Base-by-base conservation (phyloP, 2,329 filamentous ascomycete species). In the Verticillium albo-atrum region DNA sequence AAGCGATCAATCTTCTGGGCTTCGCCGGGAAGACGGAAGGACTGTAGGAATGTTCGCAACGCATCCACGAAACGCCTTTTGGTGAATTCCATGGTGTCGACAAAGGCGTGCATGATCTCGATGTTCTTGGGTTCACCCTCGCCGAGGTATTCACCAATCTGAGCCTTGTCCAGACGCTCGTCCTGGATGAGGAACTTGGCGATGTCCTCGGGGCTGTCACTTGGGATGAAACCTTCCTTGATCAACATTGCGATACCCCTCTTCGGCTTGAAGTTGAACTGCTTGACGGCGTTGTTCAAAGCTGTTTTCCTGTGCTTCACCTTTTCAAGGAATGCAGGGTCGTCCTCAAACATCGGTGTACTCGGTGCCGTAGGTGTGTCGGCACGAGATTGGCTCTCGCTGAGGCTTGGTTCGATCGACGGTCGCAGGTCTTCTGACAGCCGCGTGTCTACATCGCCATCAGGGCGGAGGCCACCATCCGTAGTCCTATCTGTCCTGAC, bases 1-100 rank as follows among this genome's bases (percentile, higher is more conserved):
- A 98, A 96, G 54, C 95, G 91, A 85, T 99, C 95, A 66, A 99
- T 99, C 79, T 99, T 99, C 72, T 99, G 95, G 0, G 93, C 93
- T 75, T 99, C 95, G 62, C 95, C 95, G 0, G 95, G 95, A 15
- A 99, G 79, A 63, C 95, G 89, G 79, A 99, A 99, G 28, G 92
- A 90, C 72, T 99, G 95, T 14, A 99, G 79, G 68, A 99, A 99
- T 60, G 92, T 88, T 37, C 95, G 87, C 27, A 99, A 78, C 15
- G 95, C 89, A 73, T 97, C 94, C 6, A 97, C 94, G 67, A 99
- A 99, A 2, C 93, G 88, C 58, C 89, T 91, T 73, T 93, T 93
- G 10, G 86, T 84, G 67, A 99, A 99, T 54, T 98, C 91, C 92
- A 99, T 97, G 23, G 82, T 78, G 67, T 99, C 94, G 14, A 99